Evolutionary conservation across 1,284 basidiomycete species (phyloP).

Genomic region (Moniliophthora roreri): DNA sequence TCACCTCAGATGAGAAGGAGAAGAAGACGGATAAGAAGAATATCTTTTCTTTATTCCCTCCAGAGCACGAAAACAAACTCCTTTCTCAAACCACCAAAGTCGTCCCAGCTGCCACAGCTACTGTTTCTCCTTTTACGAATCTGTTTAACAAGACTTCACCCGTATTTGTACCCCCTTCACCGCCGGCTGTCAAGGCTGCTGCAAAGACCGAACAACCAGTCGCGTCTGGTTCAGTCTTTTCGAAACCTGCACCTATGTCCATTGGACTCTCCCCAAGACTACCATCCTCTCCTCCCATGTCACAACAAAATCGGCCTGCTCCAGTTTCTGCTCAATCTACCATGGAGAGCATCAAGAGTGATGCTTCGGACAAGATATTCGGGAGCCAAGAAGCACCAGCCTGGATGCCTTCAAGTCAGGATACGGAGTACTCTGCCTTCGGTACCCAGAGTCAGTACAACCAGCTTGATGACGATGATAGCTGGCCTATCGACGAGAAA

Average conservation of each 20-base stretch:
- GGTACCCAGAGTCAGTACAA: slow-evolving; percentile 31
- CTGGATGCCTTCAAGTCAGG: slow-evolving; percentile 62
- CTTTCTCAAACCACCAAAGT: slow-evolving; percentile 47
- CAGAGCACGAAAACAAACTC: not conserved
- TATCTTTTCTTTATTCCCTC: slow-evolving; percentile 10
- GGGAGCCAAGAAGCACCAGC: slow-evolving; percentile 44
- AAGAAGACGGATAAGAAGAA: slow-evolving; percentile 1
- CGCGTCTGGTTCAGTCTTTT: slow-evolving; percentile 35
- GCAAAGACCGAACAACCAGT: slow-evolving; percentile 27
- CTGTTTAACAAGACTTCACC: slow-evolving; percentile 61
- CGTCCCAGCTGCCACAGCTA: slow-evolving; percentile 45
- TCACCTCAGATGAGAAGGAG: slow-evolving; percentile 26
- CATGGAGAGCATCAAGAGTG: slow-evolving; percentile 38
- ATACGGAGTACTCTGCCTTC: slow-evolving; percentile 47
- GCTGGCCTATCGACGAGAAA: slow-evolving; percentile 68
- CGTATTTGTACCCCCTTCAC: slow-evolving; percentile 51
- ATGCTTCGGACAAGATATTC: slow-evolving; percentile 47
- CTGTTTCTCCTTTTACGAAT: slow-evolving; percentile 37
- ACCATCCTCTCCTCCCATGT: slow-evolving; percentile 25
- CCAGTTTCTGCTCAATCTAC: slow-evolving; percentile 53
- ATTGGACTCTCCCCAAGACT: slow-evolving; percentile 42
- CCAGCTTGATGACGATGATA: slow-evolving; percentile 60
- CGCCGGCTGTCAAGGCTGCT: slow-evolving; percentile 17
- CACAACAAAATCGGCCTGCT: slow-evolving; percentile 22
- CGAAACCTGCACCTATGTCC: slow-evolving; percentile 41